phyloP scores from a whole-genome alignment of 768 basidiomycete species.

The Leccinum variicolor region DNA sequence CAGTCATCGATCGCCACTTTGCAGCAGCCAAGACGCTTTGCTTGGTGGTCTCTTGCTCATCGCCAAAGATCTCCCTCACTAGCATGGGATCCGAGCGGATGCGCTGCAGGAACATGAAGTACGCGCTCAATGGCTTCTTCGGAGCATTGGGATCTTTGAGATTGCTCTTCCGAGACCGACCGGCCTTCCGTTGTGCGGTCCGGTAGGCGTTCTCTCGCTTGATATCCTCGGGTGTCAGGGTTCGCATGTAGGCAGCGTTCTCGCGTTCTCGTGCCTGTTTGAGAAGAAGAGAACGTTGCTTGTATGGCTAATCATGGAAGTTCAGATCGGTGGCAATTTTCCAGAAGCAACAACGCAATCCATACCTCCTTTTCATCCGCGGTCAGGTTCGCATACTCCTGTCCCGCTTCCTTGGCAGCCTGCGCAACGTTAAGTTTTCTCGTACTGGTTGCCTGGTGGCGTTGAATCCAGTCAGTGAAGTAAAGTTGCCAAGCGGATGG shows the following conservation, averaged over 20 bases:
- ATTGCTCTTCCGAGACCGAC: conserved; percentile 89
- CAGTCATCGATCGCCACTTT: conserved; percentile 90
- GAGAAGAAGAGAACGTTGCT: conserved; percentile 74
- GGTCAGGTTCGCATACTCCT: conserved; percentile 78
- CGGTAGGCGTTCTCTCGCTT: conserved; percentile 90
- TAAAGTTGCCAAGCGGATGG: conserved; percentile 96
- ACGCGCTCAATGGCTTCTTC: conserved; percentile 91
- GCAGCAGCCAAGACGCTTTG: conserved; percentile 92
- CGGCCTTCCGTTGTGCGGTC: conserved; percentile 88
- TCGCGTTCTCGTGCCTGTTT: conserved; percentile 86
- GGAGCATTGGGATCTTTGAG: conserved; percentile 97
- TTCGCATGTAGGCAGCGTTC: conserved; percentile 79
- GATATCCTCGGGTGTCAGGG: conserved; percentile 90
- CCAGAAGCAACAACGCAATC: conserved; percentile 27
- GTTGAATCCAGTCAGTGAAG: conserved; percentile 93
- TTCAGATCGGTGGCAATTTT: conserved; percentile 19
- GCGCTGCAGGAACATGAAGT: conserved; percentile 92
- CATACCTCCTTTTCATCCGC: conserved; percentile 80
- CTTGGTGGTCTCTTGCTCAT: conserved; percentile 90
- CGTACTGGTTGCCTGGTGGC: conserved; percentile 72
- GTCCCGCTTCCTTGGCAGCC: conserved; percentile 91
- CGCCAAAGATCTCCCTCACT: conserved; percentile 80
- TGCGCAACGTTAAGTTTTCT: conserved; percentile 94
- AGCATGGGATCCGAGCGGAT: conserved; percentile 77
- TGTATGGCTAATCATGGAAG: conserved; percentile 63